A percentile compares a stretch with the other conserved stretches of the same genome.
Evolutionary conservation across 345 rosid species (phyloP).

Genomic region (Carallia brachiata): DNA sequence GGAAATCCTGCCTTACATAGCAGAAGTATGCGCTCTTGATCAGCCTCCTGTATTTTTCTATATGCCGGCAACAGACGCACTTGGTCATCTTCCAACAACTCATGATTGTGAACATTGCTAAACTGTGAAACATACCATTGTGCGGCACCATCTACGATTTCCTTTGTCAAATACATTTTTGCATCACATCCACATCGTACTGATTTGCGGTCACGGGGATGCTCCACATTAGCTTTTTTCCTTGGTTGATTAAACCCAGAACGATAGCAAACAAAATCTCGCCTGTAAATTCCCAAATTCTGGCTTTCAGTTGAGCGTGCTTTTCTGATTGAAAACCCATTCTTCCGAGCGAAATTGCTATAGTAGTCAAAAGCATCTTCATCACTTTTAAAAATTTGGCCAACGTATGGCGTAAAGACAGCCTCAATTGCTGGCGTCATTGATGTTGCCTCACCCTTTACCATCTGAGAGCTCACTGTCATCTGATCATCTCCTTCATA

Average conservation of each 20-base stretch:
- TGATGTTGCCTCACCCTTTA: slow-evolving; percentile 54
- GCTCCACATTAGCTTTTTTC: slow-evolving; percentile 86
- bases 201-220: slow-evolving; percentile 88
- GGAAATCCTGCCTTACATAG: slow-evolving; percentile 95
- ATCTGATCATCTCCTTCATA: slow-evolving; percentile 67
- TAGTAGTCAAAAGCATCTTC: slow-evolving; percentile 87
- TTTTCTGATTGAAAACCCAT: slow-evolving; percentile 85
- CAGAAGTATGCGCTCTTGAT: slow-evolving; percentile 83
- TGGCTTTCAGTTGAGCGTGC: slow-evolving; percentile 91
- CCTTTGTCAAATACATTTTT: slow-evolving; percentile 77
- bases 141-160: slow-evolving; percentile 52
- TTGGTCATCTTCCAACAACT: slow-evolving; percentile 88
- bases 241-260: slow-evolving; percentile 93
- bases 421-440: slow-evolving; percentile 43
- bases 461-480: slow-evolving; percentile 37
- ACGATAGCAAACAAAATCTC: slow-evolving; percentile 95
- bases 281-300: slow-evolving; percentile 73
- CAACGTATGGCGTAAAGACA: slow-evolving; percentile 75
- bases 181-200: slow-evolving; percentile 96
- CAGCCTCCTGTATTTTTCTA: slow-evolving; percentile 80
- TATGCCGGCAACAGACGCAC: slow-evolving; percentile 92
- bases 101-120: slow-evolving; percentile 94
- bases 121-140: slow-evolving; percentile 93
- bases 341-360: slow-evolving; percentile 74
- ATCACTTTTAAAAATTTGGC: slow-evolving; percentile 76